phyloP scores from a whole-genome alignment of 768 basidiomycete species.

The Auriscalpium orientale region DNA sequence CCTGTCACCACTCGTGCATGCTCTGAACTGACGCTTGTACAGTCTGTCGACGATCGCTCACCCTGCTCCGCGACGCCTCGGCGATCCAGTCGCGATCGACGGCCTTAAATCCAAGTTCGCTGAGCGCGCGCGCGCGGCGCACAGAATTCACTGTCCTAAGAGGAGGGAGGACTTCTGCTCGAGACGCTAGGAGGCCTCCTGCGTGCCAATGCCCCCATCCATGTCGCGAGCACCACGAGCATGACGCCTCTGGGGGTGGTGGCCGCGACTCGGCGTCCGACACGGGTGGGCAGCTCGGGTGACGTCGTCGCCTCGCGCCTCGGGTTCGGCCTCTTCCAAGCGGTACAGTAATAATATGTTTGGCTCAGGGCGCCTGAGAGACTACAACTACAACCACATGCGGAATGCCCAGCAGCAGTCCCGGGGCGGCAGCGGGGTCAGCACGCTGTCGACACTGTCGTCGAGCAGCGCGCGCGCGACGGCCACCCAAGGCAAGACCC shows the following conservation, averaged over 20 bases:
- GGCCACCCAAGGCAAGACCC: slow-evolving; percentile 5
- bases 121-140: slow-evolving; percentile 63
- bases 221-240: slow-evolving; percentile 17
- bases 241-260: background rate
- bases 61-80: slow-evolving; percentile 61
- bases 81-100: slow-evolving; percentile 58
- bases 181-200: slow-evolving; percentile 58
- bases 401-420: slow-evolving; percentile 31
- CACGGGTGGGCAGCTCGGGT: slow-evolving; percentile 32
- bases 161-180: slow-evolving; percentile 78
- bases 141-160: slow-evolving; percentile 64
- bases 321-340: slow-evolving; percentile 38
- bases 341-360: slow-evolving; percentile 85
- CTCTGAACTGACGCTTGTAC: slow-evolving; percentile 8
- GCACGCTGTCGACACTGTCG: slow-evolving; percentile 13
- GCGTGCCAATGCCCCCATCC: slow-evolving; percentile 31
- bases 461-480: slow-evolving; percentile 2
- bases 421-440: slow-evolving; percentile 33
- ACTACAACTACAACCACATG: slow-evolving; percentile 63
- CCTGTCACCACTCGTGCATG: slow-evolving; percentile 12
- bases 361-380: slow-evolving; percentile 71
- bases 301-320: slow-evolving; percentile 36
- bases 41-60: slow-evolving; percentile 79
- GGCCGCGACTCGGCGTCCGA: slow-evolving; percentile 14
- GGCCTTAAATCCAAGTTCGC: slow-evolving; percentile 61